Conservation (phyloP, 345 rosid species). For the Eucalyptus caleyi region DNA sequence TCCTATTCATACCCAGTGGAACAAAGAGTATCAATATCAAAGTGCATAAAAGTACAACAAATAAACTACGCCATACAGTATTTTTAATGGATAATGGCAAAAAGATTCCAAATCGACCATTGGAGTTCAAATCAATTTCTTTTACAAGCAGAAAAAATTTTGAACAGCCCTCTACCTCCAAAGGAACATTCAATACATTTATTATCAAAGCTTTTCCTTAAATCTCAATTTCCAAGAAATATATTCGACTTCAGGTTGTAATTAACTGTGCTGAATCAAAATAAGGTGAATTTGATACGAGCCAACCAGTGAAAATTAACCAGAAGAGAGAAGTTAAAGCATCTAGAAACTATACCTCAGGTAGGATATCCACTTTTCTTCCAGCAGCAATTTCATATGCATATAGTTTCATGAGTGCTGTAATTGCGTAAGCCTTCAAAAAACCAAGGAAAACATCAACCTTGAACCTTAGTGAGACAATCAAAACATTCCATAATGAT, state of each 20-base stretch:
- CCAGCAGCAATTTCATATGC: conserved; percentile 87
- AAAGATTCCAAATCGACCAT: not conserved
- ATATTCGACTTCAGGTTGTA: not conserved
- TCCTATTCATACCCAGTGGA: not conserved
- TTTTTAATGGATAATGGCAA: not conserved
- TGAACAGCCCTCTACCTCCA: not conserved
- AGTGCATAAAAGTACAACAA: not conserved
- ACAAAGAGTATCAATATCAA: not conserved
- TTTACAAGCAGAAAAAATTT: not conserved
- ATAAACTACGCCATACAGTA: not conserved
- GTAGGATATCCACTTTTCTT: conserved; percentile 72
- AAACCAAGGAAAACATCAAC: conserved; percentile 3
- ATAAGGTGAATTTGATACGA: not conserved
- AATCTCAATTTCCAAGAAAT: not conserved
- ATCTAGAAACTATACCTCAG: conserved; percentile 57
- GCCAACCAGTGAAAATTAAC: not conserved
- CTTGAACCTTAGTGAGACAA: not conserved
- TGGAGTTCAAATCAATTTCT: not conserved
- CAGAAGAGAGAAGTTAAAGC: not conserved
- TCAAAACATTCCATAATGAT: not conserved
- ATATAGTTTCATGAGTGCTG: conserved; percentile 87
- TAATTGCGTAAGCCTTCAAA: conserved; percentile 79
- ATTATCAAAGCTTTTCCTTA: not conserved
- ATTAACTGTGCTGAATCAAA: not conserved
- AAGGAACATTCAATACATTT: not conserved